These are phyloP conservation scores for Malassezia sp. DNA, from an alignment of 1,284 basidiomycete genomes.

Conservation along the genomic window DNA sequence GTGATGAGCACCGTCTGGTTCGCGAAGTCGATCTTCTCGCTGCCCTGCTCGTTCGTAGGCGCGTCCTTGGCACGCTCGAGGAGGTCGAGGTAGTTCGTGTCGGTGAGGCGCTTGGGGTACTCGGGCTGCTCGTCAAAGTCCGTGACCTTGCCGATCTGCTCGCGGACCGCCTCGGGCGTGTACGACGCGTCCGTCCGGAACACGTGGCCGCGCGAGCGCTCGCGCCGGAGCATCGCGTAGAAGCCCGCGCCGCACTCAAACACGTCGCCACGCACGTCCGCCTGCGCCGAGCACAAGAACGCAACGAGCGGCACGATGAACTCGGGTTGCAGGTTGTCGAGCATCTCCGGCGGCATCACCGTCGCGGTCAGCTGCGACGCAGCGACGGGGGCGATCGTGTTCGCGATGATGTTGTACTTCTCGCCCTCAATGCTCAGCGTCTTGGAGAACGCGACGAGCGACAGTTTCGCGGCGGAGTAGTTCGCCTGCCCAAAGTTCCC, in stretches of 20 bases:
- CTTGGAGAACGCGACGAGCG: conserved; percentile 59
- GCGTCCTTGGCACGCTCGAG: conserved; percentile 61
- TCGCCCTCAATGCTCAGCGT: conserved; percentile 72
- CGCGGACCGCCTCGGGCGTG: conserved; percentile 71
- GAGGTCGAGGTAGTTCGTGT: conserved; percentile 54
- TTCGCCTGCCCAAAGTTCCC: conserved; percentile 96
- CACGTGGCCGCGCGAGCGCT: conserved; percentile 69
- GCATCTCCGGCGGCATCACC: conserved; percentile 92
- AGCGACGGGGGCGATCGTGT: conserved; percentile 81
- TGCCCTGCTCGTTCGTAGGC: conserved; percentile 61
- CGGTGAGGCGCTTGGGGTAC: conserved; percentile 61
- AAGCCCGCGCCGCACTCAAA: conserved; percentile 94
- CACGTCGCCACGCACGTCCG: conserved; percentile 66
- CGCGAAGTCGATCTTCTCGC: conserved; percentile 64
- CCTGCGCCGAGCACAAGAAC: conserved; percentile 37
- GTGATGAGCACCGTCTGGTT: conserved; percentile 88
- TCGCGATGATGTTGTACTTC: conserved; percentile 83
- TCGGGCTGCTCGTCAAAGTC: conserved; percentile 65
- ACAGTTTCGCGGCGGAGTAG: conserved; percentile 52
- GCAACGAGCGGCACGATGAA: conserved; percentile 72
- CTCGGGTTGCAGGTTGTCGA: conserved; percentile 82
- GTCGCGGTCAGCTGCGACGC: conserved; percentile 89
- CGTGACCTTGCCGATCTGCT: conserved; percentile 54
- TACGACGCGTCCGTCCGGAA: conserved; percentile 85
- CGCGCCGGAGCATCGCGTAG: conserved; percentile 83